Evolutionary conservation across 805 yeast genomes (phyloP).

Genomic region (Cyberlindnera euphorbiae): DNA sequence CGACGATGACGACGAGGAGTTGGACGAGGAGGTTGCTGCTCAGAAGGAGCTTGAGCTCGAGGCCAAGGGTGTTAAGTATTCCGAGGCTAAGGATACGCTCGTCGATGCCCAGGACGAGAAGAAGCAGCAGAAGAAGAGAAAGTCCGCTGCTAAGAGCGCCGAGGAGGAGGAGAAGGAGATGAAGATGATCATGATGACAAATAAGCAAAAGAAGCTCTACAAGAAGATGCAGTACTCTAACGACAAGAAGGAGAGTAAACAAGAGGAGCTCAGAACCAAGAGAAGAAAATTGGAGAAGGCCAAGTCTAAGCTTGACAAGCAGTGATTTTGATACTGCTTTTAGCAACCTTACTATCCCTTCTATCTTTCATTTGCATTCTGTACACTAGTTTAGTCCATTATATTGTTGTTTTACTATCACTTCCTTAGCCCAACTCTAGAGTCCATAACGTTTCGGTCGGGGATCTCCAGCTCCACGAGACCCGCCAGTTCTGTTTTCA

Average conservation of each 20-base stretch:
- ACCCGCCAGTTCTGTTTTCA: constrained; percentile 65
- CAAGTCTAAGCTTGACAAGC: constrained; percentile 20
- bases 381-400: not conserved
- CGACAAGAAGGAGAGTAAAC: constrained; percentile 74
- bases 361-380: too few species aligned
- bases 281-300: constrained; percentile 63
- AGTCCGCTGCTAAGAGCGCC: constrained; percentile 33
- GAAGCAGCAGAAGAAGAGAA: constrained; percentile 28
- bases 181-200: constrained; percentile 95
- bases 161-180: constrained; percentile 80
- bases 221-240: constrained; percentile 92
- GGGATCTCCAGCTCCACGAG: constrained; percentile 68
- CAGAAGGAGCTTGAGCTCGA: constrained; percentile 87
- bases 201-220: constrained; percentile 90
- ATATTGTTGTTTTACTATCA: too few species aligned
- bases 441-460: constrained; percentile 77
- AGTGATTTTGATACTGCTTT: constrained; percentile 1
- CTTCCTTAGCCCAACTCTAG: constrained; percentile 35
- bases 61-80: constrained; percentile 78
- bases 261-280: constrained; percentile 63
- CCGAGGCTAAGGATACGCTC: constrained; percentile 41
- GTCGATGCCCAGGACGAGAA: constrained; percentile 28
- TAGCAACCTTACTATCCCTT: too few species aligned
- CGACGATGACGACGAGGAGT: constrained; percentile 44
- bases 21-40: constrained; percentile 34